Evolutionary conservation across 2,329 filamentous ascomycete genomes (phyloP), one percentile per base, ranked within the genome.

Genomic region (Parastagonospora nodorum): DNA sequence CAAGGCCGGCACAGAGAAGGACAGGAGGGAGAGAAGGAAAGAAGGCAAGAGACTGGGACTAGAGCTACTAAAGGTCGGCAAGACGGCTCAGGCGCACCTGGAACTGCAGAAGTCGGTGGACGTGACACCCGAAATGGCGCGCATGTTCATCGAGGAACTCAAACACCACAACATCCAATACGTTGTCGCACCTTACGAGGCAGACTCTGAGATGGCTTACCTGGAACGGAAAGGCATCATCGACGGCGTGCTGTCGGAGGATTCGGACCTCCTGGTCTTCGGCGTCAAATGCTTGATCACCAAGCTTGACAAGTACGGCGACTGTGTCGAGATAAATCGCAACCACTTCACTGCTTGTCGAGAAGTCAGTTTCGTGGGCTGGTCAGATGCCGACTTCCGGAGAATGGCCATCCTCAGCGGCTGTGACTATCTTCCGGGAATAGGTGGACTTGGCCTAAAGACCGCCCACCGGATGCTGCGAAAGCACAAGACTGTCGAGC

Each of bases 51-150:
- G 84, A 67, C 72, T 85, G 2, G 94, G 92, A 1, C 75, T 93
- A 51, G 90, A 94, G 67, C 78, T 97, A 9, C 79, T 96, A 49
- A 87, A 87, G 53, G 88, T 92, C 30, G 93, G 94, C 27, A 92
- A 93, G 69, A 81, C 84, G 1, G 82, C 88, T 0, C 88, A 93
- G 67, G 94, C 94, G 8, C 85, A 92, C 50, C 80, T 87, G 39
- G 92, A 97, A 73, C 83, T 97, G 49, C 93, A 97, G 69, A 99
- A 97, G 73, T 89, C 92, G 39, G 88, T 97, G 53, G 94, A 99
- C 72, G 87, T 99, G 32, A 97, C 94, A 1, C 93, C 95, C 2
- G 87, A 94, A 65, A 99, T 99, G 95, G 94, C 94, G 7, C 85
- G 90, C 6, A 83, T 89, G 60, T 77, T 97, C 45, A 99, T 99